phyloP scores from a whole-genome alignment of 805 yeast species.

The Candida corydali region DNA sequence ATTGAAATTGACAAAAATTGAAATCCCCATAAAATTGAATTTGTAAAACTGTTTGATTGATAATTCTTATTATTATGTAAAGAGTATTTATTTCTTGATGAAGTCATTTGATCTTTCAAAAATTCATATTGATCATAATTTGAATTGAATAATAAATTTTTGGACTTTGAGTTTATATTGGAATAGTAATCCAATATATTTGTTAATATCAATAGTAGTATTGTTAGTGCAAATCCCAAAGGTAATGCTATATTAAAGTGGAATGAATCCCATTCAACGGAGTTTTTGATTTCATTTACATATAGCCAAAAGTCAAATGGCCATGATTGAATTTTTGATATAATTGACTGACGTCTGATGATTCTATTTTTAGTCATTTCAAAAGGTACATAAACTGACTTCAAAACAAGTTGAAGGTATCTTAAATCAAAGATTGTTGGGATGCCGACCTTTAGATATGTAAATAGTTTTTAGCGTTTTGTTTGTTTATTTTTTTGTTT shows the following conservation, averaged over 20 bases:
- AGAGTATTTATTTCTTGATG: conserved; percentile 3
- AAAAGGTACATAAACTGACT: too few species aligned
- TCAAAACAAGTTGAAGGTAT: too few species aligned
- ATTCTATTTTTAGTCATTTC: conserved; percentile 8
- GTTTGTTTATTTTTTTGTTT: too few species aligned
- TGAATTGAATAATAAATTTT: conserved; percentile 30
- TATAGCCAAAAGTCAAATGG: conserved; percentile 37
- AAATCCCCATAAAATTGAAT: conserved; percentile 8
- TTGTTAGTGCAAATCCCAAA: conserved; percentile 17
- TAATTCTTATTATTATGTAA: neutral
- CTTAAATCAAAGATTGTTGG: too few species aligned
- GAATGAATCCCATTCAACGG: conserved; percentile 42
- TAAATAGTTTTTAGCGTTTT: too few species aligned
- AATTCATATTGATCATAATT: conserved; percentile 32
- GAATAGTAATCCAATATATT: conserved; percentile 19
- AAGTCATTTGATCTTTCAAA: conserved; percentile 13
- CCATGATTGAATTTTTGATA: conserved; percentile 25
- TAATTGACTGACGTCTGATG: conserved; percentile 26
- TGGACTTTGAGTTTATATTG: conserved; percentile 21
- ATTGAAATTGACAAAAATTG: conserved; percentile 4
- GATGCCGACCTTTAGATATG: too few species aligned
- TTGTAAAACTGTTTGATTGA: conserved; percentile 2
- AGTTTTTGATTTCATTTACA: conserved; percentile 30
- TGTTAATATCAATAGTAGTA: conserved; percentile 11
- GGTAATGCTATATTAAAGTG: conserved; percentile 27